Evolutionary conservation across 805 yeast species (phyloP).

Genomic region (Priceomyces fermenticarens): DNA sequence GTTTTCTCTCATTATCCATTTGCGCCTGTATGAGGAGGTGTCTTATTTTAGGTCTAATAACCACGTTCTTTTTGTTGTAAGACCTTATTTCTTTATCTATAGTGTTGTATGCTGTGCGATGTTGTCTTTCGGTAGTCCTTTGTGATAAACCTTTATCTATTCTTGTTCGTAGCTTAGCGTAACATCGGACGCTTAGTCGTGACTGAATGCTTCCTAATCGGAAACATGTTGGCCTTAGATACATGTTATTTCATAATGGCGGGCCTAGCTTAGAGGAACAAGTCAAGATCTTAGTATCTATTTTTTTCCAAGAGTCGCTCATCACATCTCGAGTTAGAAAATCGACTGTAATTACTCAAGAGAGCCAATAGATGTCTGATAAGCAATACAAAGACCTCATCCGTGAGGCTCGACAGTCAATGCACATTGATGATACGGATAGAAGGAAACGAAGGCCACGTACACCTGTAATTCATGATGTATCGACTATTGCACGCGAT

Average conservation of each 20-base stretch:
- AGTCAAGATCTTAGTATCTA: background rate
- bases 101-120: slow-evolving; percentile 13
- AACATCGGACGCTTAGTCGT: background rate
- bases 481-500: background rate
- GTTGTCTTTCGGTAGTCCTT: slow-evolving; percentile 16
- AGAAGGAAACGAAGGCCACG: slow-evolving; percentile 3
- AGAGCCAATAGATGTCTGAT: slow-evolving; percentile 10
- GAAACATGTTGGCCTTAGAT: too few species aligned
- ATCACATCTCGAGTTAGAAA: background rate
- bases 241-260: too few species aligned
- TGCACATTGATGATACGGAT: slow-evolving; percentile 1
- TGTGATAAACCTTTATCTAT: slow-evolving; percentile 1
- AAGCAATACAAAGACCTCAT: slow-evolving; percentile 10
- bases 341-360: too few species aligned
- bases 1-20: slow-evolving; percentile 7
- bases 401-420: slow-evolving; percentile 3
- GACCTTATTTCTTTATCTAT: slow-evolving; percentile 9
- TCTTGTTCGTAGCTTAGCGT: background rate
- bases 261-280: background rate
- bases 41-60: slow-evolving; percentile 9
- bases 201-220: too few species aligned
- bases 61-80: slow-evolving; percentile 9
- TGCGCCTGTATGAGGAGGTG: slow-evolving; percentile 9
- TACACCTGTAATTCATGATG: background rate
- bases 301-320: background rate